Evolutionary conservation across 805 yeast genomes (phyloP), one percentile per base, ranked within the genome.

Genomic region (Tetrapisispora pingtungensis): DNA sequence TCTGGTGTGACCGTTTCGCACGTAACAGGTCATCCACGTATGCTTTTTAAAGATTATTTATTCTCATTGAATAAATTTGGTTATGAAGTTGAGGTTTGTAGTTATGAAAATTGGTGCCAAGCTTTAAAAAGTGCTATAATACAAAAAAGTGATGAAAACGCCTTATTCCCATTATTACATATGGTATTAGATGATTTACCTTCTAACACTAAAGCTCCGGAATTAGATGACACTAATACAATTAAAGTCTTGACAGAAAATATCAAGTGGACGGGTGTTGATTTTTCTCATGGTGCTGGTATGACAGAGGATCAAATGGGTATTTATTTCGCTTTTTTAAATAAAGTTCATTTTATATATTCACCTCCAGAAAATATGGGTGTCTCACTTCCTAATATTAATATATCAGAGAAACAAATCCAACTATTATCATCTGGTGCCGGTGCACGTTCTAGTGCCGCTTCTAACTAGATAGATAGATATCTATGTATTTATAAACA

Each of bases 11-110:
- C 80, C 1, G 98, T 94, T 35, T 88, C 87, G 1, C 98, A 93
- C 37, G 97, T 93, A n/a, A 93, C 97, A 6, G 94, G 90, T 20
- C 97, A 93, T 56, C 99, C 99, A 48, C 79, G 98, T 62, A 79
- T 87, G 47, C 69, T 75, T 35, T 84, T 89, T 69, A 81, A 78
- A 56, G 80, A 84, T 52, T 90, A 79, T 68, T 67, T 93, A 53
- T 77, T 78, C 15, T 58, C 81, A 10, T 71, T 89, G 58, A 66
- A 71, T 44, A 61, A 67, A 13, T 90, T 77, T 56, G 98, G 98
- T 8, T 94, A 85, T 65, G 56, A 70, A 18, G 78, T 84, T 39
- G 65, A 68, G 47, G 69, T 72, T 39, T 73, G 73, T 13, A 84
- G 78, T 54, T 93, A 93, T 59, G 74, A 79, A 13, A 68, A 73